phyloP scores from a whole-genome alignment of 2,329 filamentous ascomycete species.

The Arachnomyces sp. region DNA sequence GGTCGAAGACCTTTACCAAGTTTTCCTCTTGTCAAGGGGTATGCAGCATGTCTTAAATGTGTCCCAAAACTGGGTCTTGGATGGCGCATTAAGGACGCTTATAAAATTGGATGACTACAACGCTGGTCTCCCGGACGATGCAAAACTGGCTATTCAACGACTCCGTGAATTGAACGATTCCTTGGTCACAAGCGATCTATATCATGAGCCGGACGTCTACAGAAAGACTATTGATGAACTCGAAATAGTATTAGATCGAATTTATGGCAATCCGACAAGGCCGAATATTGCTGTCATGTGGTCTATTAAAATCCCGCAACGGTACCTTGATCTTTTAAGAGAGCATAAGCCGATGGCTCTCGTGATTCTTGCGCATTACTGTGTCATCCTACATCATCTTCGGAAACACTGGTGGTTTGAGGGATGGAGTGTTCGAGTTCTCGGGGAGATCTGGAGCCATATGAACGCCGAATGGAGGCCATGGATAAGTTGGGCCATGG shows the following conservation, averaged over 20 bases:
- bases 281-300: conserved; percentile 40
- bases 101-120: conserved; percentile 18
- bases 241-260: conserved; percentile 19
- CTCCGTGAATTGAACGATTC: conserved; percentile 22
- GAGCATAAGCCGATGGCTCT: conserved; percentile 36
- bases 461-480: conserved; percentile 26
- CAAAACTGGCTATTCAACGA: conserved; percentile 12
- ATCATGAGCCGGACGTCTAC: conserved; percentile 20
- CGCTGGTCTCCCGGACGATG: conserved; percentile 16
- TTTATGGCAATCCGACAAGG: conserved; percentile 40
- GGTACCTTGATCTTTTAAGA: conserved; percentile 30
- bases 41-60: conserved; percentile 26
- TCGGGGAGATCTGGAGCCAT: conserved; percentile 49
- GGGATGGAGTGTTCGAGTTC: conserved; percentile 58
- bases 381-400: conserved; percentile 52
- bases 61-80: conserved; percentile 17
- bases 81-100: conserved; percentile 22
- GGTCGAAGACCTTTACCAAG: conserved; percentile 27
- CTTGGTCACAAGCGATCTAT: conserved; percentile 14
- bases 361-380: conserved; percentile 56
- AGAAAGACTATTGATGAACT: conserved; percentile 20
- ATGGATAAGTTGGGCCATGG: conserved; percentile 24
- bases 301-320: conserved; percentile 28
- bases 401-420: conserved; percentile 59
- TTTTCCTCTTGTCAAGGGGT: conserved; percentile 28